Base-by-base conservation (phyloP, 108 stramenopile species). In the Nitzschia sp. region DNA sequence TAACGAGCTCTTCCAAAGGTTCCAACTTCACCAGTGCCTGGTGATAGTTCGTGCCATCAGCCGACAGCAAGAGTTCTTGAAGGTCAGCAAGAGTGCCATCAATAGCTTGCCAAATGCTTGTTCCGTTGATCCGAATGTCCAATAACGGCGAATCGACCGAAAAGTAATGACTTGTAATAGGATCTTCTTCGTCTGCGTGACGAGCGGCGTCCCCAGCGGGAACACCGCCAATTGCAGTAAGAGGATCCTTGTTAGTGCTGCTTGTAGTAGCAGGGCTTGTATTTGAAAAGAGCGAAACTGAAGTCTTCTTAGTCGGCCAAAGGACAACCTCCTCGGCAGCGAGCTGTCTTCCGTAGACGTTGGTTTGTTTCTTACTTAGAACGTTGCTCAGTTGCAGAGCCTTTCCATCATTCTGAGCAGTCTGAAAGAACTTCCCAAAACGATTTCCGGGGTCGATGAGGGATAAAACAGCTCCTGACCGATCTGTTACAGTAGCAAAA, bases 361-460 rank as follows among this genome's bases (percentile, higher is more conserved):
- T 59, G 27, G 60, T 68, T 55, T 68, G 51, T 18, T 61, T 49
- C 33, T 60, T 35, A 8, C 46, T 75, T 0, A 28, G 17, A 0
- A 75, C 66, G 59, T 75, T 68, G 33, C 56, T 75, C 34, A 75
- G 19, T 35, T 55, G 4, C n/a, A 75, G 28, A 24, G 38, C 0
- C n/a, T 34, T 47, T 25, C 21, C 24, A 8, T 23, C 17, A n/a
- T 45, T 18, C 13, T 34, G 19, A 2, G 71, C 62, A 21, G 28
- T 27, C 28, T 38, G 58, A 0, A 75, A 45, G 25, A 29, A 1
- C n/a, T 17, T 2, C 18, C 33, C 32, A 26, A 75, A 75, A 19
- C 74, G 31, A 55, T 66, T 47, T 17, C 33, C 47, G 31, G 60
- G 46, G 61, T 75, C 74, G 15, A 75, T 49, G 25, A 75, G 59